These are phyloP conservation scores for Cruciata laevipes DNA, from an alignment of 257 asterid genomes.

Conservation along the genomic window DNA sequence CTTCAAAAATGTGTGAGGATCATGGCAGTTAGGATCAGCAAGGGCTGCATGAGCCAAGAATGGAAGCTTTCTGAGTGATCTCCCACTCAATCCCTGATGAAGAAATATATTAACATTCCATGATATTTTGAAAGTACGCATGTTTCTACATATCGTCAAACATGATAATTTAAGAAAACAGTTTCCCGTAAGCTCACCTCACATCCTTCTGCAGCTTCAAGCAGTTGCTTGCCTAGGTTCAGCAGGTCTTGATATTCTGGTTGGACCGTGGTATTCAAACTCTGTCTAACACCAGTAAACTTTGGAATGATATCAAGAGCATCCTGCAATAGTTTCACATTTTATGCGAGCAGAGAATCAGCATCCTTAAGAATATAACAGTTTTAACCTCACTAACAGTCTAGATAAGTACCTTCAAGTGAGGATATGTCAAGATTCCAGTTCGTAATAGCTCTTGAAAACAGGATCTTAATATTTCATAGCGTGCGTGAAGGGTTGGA, in stretches of 20 bases:
- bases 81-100: slow-evolving; percentile 88
- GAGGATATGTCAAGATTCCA: slow-evolving; percentile 59
- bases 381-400: not conserved
- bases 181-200: slow-evolving; percentile 44
- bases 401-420: slow-evolving; percentile 39
- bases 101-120: not conserved
- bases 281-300: slow-evolving; percentile 57
- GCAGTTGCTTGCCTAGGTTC: slow-evolving; percentile 46
- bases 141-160: not conserved
- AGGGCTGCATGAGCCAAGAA: slow-evolving; percentile 87
- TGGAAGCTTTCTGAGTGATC: slow-evolving; percentile 92
- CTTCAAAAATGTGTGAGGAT: slow-evolving; percentile 51
- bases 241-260: slow-evolving; percentile 34
- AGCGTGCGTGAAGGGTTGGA: slow-evolving; percentile 93
- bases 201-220: slow-evolving; percentile 79
- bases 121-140: not conserved
- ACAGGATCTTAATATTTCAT: slow-evolving; percentile 88
- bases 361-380: not conserved
- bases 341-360: not conserved
- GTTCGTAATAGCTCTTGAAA: slow-evolving; percentile 74
- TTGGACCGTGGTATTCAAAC: slow-evolving; percentile 23
- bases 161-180: too few species aligned
- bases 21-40: slow-evolving; percentile 51
- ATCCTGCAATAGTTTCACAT: slow-evolving; percentile 35
- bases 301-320: slow-evolving; percentile 41